Conservation (phyloP, 2,329 filamentous ascomycete genomes). For the Cercospora zeae-maydis region DNA sequence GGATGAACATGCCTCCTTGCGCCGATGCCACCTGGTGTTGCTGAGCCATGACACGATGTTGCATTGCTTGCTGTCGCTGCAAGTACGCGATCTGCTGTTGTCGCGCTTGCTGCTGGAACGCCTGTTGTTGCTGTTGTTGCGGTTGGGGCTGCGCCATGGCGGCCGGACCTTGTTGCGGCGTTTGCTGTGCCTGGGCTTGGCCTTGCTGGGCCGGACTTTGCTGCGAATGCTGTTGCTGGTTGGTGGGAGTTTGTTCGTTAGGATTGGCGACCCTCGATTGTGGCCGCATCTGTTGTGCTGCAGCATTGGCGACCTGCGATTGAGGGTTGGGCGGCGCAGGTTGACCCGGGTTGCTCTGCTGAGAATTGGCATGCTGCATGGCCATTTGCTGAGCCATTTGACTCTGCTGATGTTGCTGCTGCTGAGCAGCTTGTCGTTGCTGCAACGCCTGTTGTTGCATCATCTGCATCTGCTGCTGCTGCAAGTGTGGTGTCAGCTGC, state of each 20-base stretch:
- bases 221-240: conserved; percentile 29
- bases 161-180: conserved; percentile 41
- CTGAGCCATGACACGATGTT: conserved; percentile 26
- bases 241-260: conserved; percentile 31
- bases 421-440: conserved; percentile 36
- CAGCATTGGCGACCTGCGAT: conserved; percentile 33
- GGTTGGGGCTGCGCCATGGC: conserved; percentile 42
- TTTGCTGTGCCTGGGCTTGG: conserved; percentile 37
- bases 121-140: conserved; percentile 42
- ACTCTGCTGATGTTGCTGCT: conserved; percentile 37
- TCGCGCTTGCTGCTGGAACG: conserved; percentile 25
- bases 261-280: conserved; percentile 39
- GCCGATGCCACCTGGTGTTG: conserved; percentile 30
- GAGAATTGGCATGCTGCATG: conserved; percentile 49
- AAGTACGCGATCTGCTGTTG: conserved; percentile 29
- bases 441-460: conserved; percentile 38
- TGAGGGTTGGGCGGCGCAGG: conserved; percentile 40
- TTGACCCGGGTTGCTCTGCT: conserved; percentile 49
- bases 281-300: conserved; percentile 39
- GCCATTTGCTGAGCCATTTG: conserved; percentile 41
- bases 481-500: conserved; percentile 25
- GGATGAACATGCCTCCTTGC: conserved; percentile 43
- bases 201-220: conserved; percentile 35
- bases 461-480: conserved; percentile 43
- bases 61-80: conserved; percentile 30